Evolutionary conservation across 2,329 filamentous ascomycete genomes (phyloP).

Genomic region (Allantophomopsis cytisporea): DNA sequence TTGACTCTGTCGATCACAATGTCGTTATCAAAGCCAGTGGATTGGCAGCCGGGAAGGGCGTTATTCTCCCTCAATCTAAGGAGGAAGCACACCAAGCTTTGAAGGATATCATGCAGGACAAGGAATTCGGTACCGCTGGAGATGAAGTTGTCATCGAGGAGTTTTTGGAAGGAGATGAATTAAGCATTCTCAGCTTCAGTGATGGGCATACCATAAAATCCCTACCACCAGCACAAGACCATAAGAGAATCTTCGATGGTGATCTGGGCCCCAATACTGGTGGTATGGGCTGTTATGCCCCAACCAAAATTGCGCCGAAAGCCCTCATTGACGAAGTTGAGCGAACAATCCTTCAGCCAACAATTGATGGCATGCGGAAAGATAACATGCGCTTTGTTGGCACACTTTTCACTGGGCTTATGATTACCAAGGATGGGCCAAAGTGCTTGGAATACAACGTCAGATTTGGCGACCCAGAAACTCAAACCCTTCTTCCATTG

Average conservation of each 20-base stretch:
- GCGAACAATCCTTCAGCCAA: slow-evolving; percentile 73
- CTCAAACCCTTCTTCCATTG: slow-evolving; percentile 71
- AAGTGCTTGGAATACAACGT: slow-evolving; percentile 90
- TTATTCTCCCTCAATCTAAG: slow-evolving; percentile 57
- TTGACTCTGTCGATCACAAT: slow-evolving; percentile 56
- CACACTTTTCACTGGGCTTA: slow-evolving; percentile 78
- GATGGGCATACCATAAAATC: slow-evolving; percentile 78
- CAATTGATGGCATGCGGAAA: slow-evolving; percentile 73
- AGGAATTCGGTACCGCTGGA: slow-evolving; percentile 75
- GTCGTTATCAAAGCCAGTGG: slow-evolving; percentile 92
- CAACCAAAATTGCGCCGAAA: slow-evolving; percentile 64
- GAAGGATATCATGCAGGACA: slow-evolving; percentile 80
- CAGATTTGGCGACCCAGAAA: slow-evolving; percentile 84
- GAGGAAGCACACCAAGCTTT: slow-evolving; percentile 73
- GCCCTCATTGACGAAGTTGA: slow-evolving; percentile 70
- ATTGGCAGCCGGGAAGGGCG: slow-evolving; percentile 87
- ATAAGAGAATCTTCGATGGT: slow-evolving; percentile 87
- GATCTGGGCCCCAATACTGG: slow-evolving; percentile 89
- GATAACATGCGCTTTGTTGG: slow-evolving; percentile 65
- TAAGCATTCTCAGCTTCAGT: slow-evolving; percentile 82
- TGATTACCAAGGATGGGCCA: slow-evolving; percentile 73
- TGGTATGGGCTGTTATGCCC: slow-evolving; percentile 95
- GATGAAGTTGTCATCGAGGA: slow-evolving; percentile 94
- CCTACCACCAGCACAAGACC: slow-evolving; percentile 85
- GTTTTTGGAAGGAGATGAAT: slow-evolving; percentile 79